Conservation (phyloP, 2,329 filamentous ascomycete genomes). For the Bipolaris oryzae region DNA sequence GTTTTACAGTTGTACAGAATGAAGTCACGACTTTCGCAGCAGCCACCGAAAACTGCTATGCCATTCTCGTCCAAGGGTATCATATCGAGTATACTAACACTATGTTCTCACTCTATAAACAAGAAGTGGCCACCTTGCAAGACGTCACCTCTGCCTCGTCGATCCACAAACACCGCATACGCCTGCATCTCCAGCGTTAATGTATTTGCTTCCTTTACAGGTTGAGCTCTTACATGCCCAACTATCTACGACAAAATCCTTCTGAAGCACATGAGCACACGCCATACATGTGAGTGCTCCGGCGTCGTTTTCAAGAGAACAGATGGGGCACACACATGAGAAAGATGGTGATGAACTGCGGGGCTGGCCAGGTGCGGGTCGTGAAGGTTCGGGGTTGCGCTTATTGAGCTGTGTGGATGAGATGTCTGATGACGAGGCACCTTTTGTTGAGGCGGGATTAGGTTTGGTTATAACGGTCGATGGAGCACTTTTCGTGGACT, state of each 20-base stretch:
- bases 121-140: background rate
- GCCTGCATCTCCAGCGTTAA: constrained; percentile 72
- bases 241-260: constrained; percentile 58
- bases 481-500: background rate
- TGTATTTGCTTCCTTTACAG: constrained; percentile 65
- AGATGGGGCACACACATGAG: constrained; percentile 61
- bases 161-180: constrained; percentile 72
- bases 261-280: constrained; percentile 72
- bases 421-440: background rate
- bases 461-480: background rate
- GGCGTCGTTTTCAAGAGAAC: constrained; percentile 68
- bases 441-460: background rate
- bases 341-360: background rate
- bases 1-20: constrained; percentile 5
- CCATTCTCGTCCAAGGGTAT: background rate
- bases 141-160: background rate
- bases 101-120: background rate
- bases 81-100: background rate
- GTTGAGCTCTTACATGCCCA: constrained; percentile 67
- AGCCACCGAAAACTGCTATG: background rate
- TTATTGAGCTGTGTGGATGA: background rate
- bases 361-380: background rate
- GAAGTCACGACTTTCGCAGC: constrained; percentile 10
- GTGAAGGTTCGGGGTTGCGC: background rate
- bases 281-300: constrained; percentile 66